Percentiles rank a stretch among this genome's conserved stretches.
These are phyloP conservation scores for Penicillium chermesinum DNA, from an alignment of 495 filamentous ascomycete genomes.

Conservation along the genomic window DNA sequence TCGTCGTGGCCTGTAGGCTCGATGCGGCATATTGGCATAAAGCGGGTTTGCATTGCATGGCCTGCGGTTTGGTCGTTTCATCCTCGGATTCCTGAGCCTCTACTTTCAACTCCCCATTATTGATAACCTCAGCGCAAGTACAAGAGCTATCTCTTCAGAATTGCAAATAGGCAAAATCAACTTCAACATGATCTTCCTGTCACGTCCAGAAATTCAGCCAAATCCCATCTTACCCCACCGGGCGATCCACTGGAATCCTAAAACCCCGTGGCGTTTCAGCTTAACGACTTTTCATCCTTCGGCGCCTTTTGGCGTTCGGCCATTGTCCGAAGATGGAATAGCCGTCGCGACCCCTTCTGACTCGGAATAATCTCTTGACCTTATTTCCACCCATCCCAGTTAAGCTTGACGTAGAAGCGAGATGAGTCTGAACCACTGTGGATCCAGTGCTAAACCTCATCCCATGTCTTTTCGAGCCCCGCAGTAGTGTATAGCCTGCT, in stretches of 20 bases:
- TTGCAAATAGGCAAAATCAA: too few species aligned
- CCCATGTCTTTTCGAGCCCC: not conserved
- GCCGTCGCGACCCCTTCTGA: conserved; percentile 8
- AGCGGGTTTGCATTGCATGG: not conserved
- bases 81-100: too few species aligned
- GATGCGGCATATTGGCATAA: not conserved
- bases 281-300: conserved; percentile 15
- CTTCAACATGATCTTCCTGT: too few species aligned
- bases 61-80: too few species aligned
- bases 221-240: not conserved
- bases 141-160: too few species aligned
- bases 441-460: conserved; percentile 6
- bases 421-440: conserved; percentile 12
- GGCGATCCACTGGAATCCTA: conserved; percentile 4
- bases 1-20: not conserved
- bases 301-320: conserved; percentile 11
- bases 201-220: too few species aligned
- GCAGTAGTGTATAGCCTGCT: not conserved
- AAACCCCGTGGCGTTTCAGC: conserved; percentile 21
- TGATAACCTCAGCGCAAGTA: too few species aligned
- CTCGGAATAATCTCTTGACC: conserved; percentile 15
- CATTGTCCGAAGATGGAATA: conserved; percentile 9
- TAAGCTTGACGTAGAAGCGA: not conserved
- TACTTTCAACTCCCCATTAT: too few species aligned
- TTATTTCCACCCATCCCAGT: conserved; percentile 11